Evolutionary conservation across 2,329 filamentous ascomycete species (phyloP).

Genomic region (Pseudocercospora musae): DNA sequence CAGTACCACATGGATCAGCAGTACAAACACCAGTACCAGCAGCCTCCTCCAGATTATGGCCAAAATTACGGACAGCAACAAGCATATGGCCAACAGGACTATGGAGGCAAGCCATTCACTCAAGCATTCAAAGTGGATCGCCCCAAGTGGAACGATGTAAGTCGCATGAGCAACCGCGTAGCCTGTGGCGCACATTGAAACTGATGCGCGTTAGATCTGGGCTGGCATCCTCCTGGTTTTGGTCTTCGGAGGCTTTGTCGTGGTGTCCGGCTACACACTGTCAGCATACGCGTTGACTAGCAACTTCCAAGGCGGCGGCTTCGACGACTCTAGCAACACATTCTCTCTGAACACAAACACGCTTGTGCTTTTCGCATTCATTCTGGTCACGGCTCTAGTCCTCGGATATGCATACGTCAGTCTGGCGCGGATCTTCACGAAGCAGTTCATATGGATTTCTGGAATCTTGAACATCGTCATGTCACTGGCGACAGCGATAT

Average conservation of each 20-base stretch:
- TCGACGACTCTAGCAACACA: conserved; percentile 65
- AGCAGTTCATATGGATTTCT: conserved; percentile 89
- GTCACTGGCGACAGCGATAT: conserved; percentile 80
- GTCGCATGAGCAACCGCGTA: not conserved
- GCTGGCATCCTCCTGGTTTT: conserved; percentile 74
- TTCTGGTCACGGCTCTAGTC: conserved; percentile 68
- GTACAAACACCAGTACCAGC: conserved; percentile 15
- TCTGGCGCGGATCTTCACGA: conserved; percentile 53
- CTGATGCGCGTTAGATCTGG: conserved; percentile 55
- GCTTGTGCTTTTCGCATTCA: conserved; percentile 77
- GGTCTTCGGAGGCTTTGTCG: conserved; percentile 70
- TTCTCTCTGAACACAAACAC: conserved; percentile 79
- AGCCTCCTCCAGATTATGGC: conserved; percentile 15
- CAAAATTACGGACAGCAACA: conserved; percentile 24
- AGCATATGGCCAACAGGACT: conserved; percentile 32
- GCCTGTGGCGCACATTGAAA: not conserved
- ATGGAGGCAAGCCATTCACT: conserved; percentile 59
- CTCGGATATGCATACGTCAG: conserved; percentile 76
- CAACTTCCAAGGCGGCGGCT: conserved; percentile 64
- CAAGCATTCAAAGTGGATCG: conserved; percentile 77
- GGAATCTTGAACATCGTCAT: conserved; percentile 83
- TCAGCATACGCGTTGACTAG: conserved; percentile 68
- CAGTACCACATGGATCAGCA: conserved; percentile 9
- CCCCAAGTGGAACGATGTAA: conserved; percentile 78
- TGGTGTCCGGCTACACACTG: conserved; percentile 71